Evolutionary conservation across 2,329 filamentous ascomycete genomes (phyloP).

Genomic region (Ophiostoma himal-ulmi): DNA sequence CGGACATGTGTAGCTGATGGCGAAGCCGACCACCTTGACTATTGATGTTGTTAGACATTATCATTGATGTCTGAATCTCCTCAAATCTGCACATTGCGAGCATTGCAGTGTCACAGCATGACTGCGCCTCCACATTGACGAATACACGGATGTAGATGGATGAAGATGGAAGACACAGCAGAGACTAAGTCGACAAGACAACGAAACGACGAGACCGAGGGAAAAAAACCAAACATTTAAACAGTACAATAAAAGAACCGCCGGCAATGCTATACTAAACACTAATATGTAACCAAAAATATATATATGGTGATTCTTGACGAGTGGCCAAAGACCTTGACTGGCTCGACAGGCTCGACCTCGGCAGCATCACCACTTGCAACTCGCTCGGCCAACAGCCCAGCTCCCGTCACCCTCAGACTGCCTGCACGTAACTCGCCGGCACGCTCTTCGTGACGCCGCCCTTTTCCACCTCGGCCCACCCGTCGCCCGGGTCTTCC

Average conservation of each 20-base stretch:
- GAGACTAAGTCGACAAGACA: neutral
- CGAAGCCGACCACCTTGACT: too few relatives aligned
- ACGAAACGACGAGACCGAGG: neutral
- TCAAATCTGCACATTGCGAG: neutral
- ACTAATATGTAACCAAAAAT: neutral
- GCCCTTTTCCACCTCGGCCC: slow-evolving; percentile 93
- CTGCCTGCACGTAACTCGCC: slow-evolving; percentile 82
- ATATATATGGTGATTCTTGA: neutral
- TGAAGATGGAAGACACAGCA: neutral
- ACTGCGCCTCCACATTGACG: neutral
- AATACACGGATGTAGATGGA: neutral
- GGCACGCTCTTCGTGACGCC: slow-evolving; percentile 84
- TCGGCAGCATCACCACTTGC: too few relatives aligned
- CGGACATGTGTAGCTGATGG: neutral
- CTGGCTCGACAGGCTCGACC: too few relatives aligned
- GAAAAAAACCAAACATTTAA: neutral
- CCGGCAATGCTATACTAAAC: slow-evolving; percentile 7
- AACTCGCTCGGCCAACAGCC: neutral
- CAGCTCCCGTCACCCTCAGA: slow-evolving; percentile 37
- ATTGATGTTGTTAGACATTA: neutral
- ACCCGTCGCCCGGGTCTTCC: slow-evolving; percentile 85
- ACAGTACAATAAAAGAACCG: neutral
- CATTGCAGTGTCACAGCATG: neutral
- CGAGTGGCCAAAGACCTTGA: too few relatives aligned
- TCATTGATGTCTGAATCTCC: neutral